Base-by-base conservation (phyloP, 805 yeast genomes). In the Sugiyamaella chiloensis region DNA sequence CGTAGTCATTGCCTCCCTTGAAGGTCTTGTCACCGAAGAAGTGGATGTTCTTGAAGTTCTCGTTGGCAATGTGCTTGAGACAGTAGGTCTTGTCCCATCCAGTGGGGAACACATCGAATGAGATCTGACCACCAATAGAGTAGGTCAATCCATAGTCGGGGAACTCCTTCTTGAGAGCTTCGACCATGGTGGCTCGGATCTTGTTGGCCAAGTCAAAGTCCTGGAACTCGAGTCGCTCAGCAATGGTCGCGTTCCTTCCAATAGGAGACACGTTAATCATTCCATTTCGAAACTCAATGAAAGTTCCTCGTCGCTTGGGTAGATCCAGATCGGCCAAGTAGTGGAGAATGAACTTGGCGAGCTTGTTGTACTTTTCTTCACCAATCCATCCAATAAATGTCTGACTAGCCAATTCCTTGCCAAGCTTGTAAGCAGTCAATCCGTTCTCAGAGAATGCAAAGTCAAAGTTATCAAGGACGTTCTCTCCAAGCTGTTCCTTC, bases 41-140 rank as follows among this genome's bases (percentile, higher is more conserved):
- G 76, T 93, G 98, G 62, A 93, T 88, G 60, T 80, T 78, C 63
- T 81, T 76, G 75, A 90, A 93, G 57, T 85, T 81, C 71, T 91
- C 96, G 52, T 75, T 70, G 62, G 73, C 87, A 60, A 93, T 90
- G 72, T 91, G 99, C 71, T 85, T 89, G 67, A 93, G 80, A 71
- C 96, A 87, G 76, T 91, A 93, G 53, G 99, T 93, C 81, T 93
- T 93, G 73, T 93, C 99, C 99, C 99, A 93, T 65, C 99, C 99
- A 55, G 96, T 87, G 75, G 99, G 99, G 91, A 93, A 93, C 56
- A 93, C 98, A 65, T 93, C 99, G 63, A 93, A 93, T 29, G 98
- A 91, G 69, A 93, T 93, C 79, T 93, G 98, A 61, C 99, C 99
- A 70, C 99, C 99, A 57, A 93, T 93, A 51, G 99, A 93, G 79